phyloP scores from a whole-genome alignment of 2,329 filamentous ascomycete species.

The Fusarium phyllophilum region DNA sequence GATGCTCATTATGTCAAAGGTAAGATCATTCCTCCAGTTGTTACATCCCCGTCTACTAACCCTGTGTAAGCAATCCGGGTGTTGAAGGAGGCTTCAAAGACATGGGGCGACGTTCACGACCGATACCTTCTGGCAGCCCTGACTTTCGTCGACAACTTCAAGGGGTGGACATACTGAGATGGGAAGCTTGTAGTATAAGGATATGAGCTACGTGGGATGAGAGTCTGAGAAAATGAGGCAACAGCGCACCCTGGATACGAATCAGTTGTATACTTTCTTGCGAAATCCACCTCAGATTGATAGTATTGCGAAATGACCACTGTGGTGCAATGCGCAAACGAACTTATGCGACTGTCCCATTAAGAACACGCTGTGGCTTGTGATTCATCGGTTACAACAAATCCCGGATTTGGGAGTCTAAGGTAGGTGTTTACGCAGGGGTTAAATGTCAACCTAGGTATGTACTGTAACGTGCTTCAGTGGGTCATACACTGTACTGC shows the following conservation, averaged over 20 bases:
- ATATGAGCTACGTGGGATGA: background rate
- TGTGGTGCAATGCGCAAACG: background rate
- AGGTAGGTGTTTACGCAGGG: background rate
- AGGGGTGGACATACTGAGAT: conserved; percentile 67
- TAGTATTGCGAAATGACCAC: background rate
- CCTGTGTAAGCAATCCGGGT: conserved; percentile 69
- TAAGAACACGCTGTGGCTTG: background rate
- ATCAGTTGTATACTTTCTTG: background rate
- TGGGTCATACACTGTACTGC: conserved; percentile 11
- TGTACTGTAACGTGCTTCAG: background rate
- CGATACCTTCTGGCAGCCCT: conserved; percentile 75
- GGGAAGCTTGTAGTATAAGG: background rate
- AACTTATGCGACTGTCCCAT: background rate
- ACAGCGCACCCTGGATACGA: background rate
- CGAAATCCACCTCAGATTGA: background rate
- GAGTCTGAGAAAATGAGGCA: conserved; percentile 7
- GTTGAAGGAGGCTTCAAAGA: conserved; percentile 77
- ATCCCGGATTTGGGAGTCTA: background rate
- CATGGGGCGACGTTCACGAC: conserved; percentile 76
- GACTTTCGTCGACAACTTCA: conserved; percentile 78
- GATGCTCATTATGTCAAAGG: conserved; percentile 91
- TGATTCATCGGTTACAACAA: background rate
- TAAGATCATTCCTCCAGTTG: conserved; percentile 47
- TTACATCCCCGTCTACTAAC: background rate
- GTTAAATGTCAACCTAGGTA: background rate